These are phyloP conservation scores for Fusarium guadeloupense DNA, from an alignment of 2,329 filamentous ascomycete genomes.

Conservation along the genomic window DNA sequence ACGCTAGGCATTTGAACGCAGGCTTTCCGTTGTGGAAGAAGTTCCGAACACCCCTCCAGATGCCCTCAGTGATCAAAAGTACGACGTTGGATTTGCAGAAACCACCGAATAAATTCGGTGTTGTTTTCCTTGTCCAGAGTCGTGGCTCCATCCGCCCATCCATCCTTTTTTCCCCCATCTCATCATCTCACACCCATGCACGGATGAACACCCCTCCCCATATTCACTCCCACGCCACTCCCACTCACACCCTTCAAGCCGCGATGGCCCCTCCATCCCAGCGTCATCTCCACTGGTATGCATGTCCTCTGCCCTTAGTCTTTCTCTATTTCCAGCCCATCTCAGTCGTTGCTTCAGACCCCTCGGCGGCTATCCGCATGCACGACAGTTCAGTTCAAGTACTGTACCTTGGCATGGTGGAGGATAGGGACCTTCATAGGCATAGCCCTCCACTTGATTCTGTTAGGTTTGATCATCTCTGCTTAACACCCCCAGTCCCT, in stretches of 20 bases:
- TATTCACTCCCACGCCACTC: conserved; percentile 11
- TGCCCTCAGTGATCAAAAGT: conserved; percentile 6
- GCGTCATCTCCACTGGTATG: conserved; percentile 38
- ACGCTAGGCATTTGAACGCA: conserved; percentile 16
- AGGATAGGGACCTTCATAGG: conserved; percentile 14
- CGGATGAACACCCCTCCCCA: conserved; percentile 10
- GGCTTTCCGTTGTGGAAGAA: conserved; percentile 8
- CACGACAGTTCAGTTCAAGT: conserved; percentile 43
- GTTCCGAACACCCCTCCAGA: conserved; percentile 20
- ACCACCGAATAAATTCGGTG: conserved; percentile 28
- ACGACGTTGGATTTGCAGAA: conserved; percentile 8
- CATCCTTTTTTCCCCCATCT: conserved; percentile 11
- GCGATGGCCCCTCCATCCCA: conserved; percentile 26
- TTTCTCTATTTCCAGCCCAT: conserved; percentile 33
- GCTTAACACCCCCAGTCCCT: conserved; percentile 24
- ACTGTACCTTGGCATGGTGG: conserved; percentile 29
- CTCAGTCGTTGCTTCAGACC: conserved; percentile 28
- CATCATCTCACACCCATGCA: conserved; percentile 28
- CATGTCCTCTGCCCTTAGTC: conserved; percentile 27
- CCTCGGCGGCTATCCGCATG: conserved; percentile 47
- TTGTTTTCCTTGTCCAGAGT: conserved; percentile 29
- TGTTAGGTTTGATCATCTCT: conserved; percentile 27
- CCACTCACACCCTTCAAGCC: conserved; percentile 25
- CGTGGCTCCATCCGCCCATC: conserved; percentile 16
- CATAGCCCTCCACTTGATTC: conserved; percentile 22